Evolutionary conservation across 1,284 basidiomycete genomes (phyloP).

Genomic region (Termitomyces sp.): DNA sequence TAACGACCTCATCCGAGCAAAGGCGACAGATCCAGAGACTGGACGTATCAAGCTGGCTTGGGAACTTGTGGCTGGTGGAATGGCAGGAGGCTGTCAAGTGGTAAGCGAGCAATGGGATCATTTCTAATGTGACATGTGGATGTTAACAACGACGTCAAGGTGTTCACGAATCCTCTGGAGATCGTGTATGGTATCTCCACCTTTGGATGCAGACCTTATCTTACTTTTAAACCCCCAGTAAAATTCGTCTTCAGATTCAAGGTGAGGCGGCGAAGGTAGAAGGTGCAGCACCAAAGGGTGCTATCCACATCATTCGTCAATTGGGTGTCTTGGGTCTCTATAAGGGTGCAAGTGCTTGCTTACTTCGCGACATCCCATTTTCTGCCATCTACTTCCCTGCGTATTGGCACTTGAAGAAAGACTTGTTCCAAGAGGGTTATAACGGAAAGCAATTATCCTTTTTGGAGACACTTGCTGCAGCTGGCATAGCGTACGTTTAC

Average conservation of each 20-base stretch:
- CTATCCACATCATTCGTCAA: conserved; percentile 88
- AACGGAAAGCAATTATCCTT: conserved; percentile 92
- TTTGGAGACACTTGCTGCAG: conserved; percentile 82
- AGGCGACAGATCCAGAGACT: conserved; percentile 89
- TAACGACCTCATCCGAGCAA: conserved; percentile 86
- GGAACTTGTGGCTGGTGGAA: conserved; percentile 90
- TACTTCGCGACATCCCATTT: conserved; percentile 94
- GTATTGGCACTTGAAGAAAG: conserved; percentile 85
- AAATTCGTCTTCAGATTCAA: conserved; percentile 95
- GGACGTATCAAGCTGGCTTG: conserved; percentile 83
- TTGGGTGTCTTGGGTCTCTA: conserved; percentile 92
- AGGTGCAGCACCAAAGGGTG: conserved; percentile 77
- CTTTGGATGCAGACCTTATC: conserved; percentile 9
- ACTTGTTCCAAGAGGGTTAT: conserved; percentile 93
- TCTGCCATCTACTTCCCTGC: conserved; percentile 80
- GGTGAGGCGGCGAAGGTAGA: conserved; percentile 89
- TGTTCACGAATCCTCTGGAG: conserved; percentile 95
- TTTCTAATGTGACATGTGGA: not conserved
- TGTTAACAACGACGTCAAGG: conserved; percentile 37
- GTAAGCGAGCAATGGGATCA: conserved; percentile 45
- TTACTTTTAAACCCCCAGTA: conserved; percentile 43
- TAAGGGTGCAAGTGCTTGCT: conserved; percentile 83
- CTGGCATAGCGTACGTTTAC: conserved; percentile 70
- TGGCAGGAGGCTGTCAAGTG: conserved; percentile 96
- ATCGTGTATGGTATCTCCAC: conserved; percentile 62